Percentiles rank a stretch among this genome's conserved stretches.
Conservation (phyloP, 176 grass and related monocot species). For the Eleusine coracana region DNA sequence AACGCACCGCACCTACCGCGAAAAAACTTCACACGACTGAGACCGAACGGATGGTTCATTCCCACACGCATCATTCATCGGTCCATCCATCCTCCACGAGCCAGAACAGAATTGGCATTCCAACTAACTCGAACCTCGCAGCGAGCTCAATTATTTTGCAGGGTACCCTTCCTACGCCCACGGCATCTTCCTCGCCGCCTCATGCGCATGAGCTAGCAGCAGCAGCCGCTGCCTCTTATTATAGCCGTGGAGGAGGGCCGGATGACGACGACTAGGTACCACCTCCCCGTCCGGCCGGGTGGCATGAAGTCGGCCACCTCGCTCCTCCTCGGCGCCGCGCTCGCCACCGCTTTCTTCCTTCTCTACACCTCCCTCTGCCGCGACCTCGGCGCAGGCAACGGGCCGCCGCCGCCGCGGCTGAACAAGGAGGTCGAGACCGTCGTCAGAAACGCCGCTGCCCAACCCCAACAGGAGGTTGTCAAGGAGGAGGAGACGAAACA, state of each 20-base stretch:
- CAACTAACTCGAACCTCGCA: too few relatives aligned
- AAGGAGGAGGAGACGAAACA: background rate
- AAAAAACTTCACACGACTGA: too few relatives aligned
- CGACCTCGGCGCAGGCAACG: background rate
- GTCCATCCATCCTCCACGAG: background rate
- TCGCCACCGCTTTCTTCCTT: slow-evolving; percentile 58
- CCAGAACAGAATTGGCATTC: background rate
- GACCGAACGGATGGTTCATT: background rate
- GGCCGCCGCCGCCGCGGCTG: background rate
- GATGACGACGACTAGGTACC: background rate
- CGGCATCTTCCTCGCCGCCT: background rate
- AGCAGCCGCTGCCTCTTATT: background rate
- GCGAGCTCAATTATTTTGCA: background rate
- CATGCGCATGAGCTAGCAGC: too few relatives aligned
- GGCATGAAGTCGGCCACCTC: slow-evolving; percentile 55
- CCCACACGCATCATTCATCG: background rate
- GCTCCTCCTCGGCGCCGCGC: slow-evolving; percentile 60
- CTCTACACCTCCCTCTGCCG: slow-evolving; percentile 53
- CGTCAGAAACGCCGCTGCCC: background rate
- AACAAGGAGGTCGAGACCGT: background rate
- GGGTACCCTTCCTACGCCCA: too few relatives aligned
- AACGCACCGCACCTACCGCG: background rate
- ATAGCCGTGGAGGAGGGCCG: background rate
- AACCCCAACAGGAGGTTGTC: background rate
- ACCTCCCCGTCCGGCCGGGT: background rate